These are phyloP conservation scores for Solanum chilense DNA, from an alignment of 257 asterid species.

Conservation along the genomic window DNA sequence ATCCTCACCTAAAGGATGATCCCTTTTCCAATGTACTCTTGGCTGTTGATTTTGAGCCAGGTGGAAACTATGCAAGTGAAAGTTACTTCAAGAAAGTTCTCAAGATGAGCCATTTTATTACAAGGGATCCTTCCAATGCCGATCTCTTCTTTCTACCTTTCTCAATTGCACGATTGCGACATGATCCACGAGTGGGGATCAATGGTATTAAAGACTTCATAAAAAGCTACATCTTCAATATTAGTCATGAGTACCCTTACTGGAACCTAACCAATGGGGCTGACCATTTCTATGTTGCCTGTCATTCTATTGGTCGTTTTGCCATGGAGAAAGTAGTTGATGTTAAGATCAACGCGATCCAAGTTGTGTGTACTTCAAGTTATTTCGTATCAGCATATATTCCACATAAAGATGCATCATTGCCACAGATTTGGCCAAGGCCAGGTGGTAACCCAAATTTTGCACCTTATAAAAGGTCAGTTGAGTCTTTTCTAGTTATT, in stretches of 20 bases:
- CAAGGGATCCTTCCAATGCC: constrained; percentile 46
- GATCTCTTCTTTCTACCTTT: constrained; percentile 78
- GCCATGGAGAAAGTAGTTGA: constrained; percentile 61
- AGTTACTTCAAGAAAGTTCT: constrained; percentile 85
- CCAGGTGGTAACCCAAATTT: constrained; percentile 38
- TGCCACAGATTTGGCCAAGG: constrained; percentile 95
- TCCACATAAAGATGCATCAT: constrained; percentile 81
- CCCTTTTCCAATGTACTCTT: constrained; percentile 65
- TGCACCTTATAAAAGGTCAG: constrained; percentile 40
- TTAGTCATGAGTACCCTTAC: constrained; percentile 47
- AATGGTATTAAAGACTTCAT: constrained; percentile 57
- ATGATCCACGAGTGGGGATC: constrained; percentile 63
- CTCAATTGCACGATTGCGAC: constrained; percentile 73
- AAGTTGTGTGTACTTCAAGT: constrained; percentile 77
- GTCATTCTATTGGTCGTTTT: constrained; percentile 73
- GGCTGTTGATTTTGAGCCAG: constrained; percentile 56
- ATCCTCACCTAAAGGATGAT: constrained; percentile 50
- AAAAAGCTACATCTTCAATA: constrained; percentile 41
- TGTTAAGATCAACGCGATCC: constrained; percentile 64
- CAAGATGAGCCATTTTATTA: constrained; percentile 55
- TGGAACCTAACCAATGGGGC: constrained; percentile 85
- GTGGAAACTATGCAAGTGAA: constrained; percentile 92
- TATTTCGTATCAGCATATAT: constrained; percentile 58
- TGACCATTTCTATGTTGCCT: constrained; percentile 85
- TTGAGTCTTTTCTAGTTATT: background rate